phyloP scores from a whole-genome alignment of 306 rosid genomes.

The Luffa aegyptiaca region DNA sequence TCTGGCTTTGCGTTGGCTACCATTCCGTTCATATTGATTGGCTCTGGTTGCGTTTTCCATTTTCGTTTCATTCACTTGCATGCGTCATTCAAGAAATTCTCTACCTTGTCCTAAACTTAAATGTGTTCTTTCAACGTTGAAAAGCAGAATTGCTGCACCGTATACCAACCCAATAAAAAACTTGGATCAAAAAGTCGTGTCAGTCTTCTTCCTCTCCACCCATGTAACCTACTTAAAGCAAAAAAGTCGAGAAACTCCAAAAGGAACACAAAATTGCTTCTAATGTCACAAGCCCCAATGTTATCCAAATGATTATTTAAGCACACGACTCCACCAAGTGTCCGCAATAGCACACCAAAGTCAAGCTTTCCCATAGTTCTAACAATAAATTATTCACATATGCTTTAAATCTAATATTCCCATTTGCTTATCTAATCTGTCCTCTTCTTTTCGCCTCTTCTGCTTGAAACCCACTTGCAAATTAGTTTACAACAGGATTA shows the following conservation, averaged over 20 bases:
- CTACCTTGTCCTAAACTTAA: background rate
- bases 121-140: background rate
- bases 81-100: background rate
- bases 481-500: background rate
- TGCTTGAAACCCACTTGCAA: conserved; percentile 2
- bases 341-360: background rate
- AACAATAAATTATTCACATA: background rate
- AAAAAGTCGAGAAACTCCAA: conserved; percentile 4
- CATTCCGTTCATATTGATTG: background rate
- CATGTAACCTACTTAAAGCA: background rate
- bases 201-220: conserved; percentile 6
- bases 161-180: conserved; percentile 7
- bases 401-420: background rate
- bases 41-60: background rate
- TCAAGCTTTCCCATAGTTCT: background rate
- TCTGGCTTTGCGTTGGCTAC: conserved; percentile 1
- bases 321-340: conserved; percentile 6
- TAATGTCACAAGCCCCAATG: background rate
- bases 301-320: conserved; percentile 14
- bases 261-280: background rate
- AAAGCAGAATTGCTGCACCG: background rate
- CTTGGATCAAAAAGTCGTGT: background rate
- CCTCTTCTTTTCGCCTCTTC: background rate
- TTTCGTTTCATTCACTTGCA: conserved; percentile 6
- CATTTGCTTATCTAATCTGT: background rate